Conservation (phyloP, 768 basidiomycete species). For the Mycena leptocephala region DNA sequence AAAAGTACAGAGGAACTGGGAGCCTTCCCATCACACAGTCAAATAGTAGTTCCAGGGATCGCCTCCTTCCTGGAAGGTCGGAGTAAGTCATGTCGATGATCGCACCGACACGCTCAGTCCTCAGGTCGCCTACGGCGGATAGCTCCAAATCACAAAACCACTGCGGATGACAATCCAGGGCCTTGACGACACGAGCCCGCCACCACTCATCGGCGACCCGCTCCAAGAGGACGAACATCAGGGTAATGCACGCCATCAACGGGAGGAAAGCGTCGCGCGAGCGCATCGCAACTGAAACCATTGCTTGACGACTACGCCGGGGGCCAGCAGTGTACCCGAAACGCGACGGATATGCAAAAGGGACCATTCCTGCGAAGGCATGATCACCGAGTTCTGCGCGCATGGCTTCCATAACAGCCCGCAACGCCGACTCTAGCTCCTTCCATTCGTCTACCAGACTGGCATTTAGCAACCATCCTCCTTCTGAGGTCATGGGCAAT, state of each 20-base stretch:
- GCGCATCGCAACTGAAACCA: background rate
- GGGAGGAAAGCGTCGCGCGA: conserved; percentile 7
- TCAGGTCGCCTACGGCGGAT: conserved; percentile 9
- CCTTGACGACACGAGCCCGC: background rate
- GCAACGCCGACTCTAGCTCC: background rate
- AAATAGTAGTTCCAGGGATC: background rate
- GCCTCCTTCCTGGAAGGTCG: conserved; percentile 1
- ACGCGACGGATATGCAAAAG: background rate
- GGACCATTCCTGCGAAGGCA: background rate
- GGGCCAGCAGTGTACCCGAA: background rate
- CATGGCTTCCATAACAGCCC: background rate
- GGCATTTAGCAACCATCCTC: background rate
- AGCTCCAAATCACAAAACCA: conserved; percentile 6
- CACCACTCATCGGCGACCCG: background rate
- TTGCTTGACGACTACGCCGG: background rate
- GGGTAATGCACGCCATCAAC: background rate
- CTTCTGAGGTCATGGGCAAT: background rate
- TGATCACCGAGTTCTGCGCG: background rate
- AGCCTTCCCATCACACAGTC: background rate
- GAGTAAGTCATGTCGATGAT: background rate
- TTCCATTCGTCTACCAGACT: background rate
- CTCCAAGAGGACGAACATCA: conserved; percentile 10
- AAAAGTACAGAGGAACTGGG: no score
- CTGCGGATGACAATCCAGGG: background rate
- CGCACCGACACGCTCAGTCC: background rate